Conservation (phyloP, 495 filamentous ascomycete species). For the Aspergillus heteromorphus region DNA sequence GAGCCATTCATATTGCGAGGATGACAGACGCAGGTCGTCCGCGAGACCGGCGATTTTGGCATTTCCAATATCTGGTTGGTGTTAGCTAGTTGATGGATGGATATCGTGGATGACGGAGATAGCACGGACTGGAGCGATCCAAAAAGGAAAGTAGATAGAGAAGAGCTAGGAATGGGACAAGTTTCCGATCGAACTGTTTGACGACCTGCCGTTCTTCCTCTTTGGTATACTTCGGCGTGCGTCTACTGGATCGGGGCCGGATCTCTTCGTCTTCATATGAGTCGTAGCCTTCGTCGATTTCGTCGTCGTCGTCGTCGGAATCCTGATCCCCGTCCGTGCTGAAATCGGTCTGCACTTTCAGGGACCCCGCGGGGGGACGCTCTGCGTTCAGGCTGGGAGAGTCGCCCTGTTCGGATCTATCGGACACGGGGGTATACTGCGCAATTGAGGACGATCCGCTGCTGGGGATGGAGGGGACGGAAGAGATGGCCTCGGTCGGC, state of each 20-base stretch:
- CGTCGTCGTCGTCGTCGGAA: conserved; percentile 5
- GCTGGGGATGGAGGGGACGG: conserved; percentile 21
- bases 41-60: conserved; percentile 69
- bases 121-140: conserved; percentile 64
- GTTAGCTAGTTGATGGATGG: too few relatives aligned
- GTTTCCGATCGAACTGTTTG: conserved; percentile 63
- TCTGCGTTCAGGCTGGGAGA: conserved; percentile 3
- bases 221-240: conserved; percentile 50
- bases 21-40: conserved; percentile 54
- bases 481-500: conserved; percentile 22
- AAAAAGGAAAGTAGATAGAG: conserved; percentile 80
- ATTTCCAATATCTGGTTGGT: conserved; percentile 65
- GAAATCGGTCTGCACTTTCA: conserved; percentile 37
- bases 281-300: conserved; percentile 26
- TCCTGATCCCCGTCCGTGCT: conserved; percentile 10
- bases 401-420: conserved; percentile 25
- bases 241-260: conserved; percentile 15
- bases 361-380: conserved; percentile 15
- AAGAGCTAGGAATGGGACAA: conserved; percentile 75
- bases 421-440: conserved; percentile 35
- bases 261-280: conserved; percentile 25
- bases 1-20: conserved; percentile 60
- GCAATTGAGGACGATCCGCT: conserved; percentile 25
- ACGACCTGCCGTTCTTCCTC: conserved; percentile 71
- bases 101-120: too few relatives aligned